Conservation (phyloP, 75 land plant genomes). For the Adiantum capillusveneris region DNA sequence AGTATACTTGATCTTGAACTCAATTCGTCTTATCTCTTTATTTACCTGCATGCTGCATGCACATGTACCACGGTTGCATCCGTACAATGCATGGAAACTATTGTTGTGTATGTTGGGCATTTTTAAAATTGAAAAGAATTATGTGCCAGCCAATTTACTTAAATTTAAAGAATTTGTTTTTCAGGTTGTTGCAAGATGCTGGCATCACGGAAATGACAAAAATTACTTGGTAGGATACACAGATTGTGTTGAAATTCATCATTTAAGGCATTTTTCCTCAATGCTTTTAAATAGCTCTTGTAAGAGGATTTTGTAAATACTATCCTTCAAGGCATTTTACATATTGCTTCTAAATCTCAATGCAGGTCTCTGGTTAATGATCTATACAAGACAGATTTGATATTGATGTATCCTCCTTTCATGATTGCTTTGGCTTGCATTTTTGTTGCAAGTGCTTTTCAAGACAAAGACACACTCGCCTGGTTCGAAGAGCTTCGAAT, state of each 20-base stretch:
- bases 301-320: no score
- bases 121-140: no score
- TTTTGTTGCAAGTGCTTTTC: slow-evolving; percentile 73
- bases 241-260: no score
- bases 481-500: slow-evolving; percentile 99
- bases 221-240: slow-evolving; percentile 75
- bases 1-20: slow-evolving; percentile 19
- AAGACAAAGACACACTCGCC: slow-evolving; percentile 72
- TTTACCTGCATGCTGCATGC: background rate
- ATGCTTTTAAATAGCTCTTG: background rate
- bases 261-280: no score
- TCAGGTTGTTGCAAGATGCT: slow-evolving; percentile 85
- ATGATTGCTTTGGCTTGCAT: slow-evolving; percentile 98
- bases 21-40: background rate
- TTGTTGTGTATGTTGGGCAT: no score
- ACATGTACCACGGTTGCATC: no score
- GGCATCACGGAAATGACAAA: slow-evolving; percentile 54
- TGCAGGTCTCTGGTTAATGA: slow-evolving; percentile 92
- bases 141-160: no score
- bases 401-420: slow-evolving; percentile 82
- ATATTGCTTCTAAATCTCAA: no score
- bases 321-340: no score
- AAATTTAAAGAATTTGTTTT: no score
- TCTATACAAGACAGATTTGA: slow-evolving; percentile 84
- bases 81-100: no score